These are phyloP conservation scores for Daphne laureola DNA, from an alignment of 441 rosid genomes.

Conservation along the genomic window DNA sequence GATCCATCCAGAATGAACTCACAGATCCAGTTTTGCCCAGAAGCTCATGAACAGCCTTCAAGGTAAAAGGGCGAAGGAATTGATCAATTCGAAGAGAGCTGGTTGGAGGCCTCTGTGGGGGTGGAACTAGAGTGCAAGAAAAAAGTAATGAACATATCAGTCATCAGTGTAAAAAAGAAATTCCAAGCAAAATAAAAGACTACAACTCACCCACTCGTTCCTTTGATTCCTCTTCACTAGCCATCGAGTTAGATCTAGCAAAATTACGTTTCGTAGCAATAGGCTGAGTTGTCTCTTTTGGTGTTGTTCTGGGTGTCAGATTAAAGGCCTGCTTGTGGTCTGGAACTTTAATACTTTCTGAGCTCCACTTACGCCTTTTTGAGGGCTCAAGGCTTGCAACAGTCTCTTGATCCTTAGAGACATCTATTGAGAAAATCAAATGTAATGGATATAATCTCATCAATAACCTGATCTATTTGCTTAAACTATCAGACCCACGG, in stretches of 20 bases:
- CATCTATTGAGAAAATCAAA: background rate
- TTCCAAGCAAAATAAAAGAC: background rate
- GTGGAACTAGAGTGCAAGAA: constrained; percentile 59
- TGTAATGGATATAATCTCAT: background rate
- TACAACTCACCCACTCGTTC: constrained; percentile 75
- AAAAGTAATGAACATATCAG: constrained; percentile 6
- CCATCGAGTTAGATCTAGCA: constrained; percentile 56
- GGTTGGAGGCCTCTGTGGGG: constrained; percentile 67
- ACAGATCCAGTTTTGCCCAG: constrained; percentile 78
- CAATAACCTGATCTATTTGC: background rate
- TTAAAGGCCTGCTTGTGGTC: constrained; percentile 41
- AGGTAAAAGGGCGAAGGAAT: constrained; percentile 88
- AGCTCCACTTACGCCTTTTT: constrained; percentile 87
- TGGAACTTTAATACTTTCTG: constrained; percentile 54
- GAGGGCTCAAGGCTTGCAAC: constrained; percentile 51
- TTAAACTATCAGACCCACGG: background rate
- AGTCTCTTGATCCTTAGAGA: constrained; percentile 58
- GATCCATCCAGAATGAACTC: constrained; percentile 92
- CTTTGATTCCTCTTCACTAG: constrained; percentile 60
- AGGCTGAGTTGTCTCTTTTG: constrained; percentile 33
- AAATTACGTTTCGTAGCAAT: constrained; percentile 45
- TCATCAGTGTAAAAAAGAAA: background rate
- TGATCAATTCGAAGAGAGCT: constrained; percentile 76
- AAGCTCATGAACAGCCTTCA: constrained; percentile 96
- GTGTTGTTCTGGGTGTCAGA: constrained; percentile 41